Evolutionary conservation across 192 early-diverging fungal genomes (phyloP).

Genomic region (Backusella macrospora): DNA sequence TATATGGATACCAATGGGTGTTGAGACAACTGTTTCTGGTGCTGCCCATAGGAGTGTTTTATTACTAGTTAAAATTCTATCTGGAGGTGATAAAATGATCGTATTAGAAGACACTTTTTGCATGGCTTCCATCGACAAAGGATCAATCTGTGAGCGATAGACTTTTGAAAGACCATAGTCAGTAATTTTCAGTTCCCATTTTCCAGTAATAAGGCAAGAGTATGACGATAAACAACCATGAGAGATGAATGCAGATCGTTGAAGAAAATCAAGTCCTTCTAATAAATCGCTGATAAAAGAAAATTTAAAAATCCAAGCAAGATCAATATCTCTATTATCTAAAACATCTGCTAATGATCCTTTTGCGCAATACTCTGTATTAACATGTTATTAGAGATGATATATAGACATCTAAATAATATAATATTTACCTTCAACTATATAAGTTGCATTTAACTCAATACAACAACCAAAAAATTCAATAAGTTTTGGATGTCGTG

Average conservation of each 20-base stretch:
- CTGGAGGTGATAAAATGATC: neutral
- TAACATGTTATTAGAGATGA: neutral
- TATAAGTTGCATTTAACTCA: constrained; percentile 36
- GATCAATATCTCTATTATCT: constrained; percentile 44
- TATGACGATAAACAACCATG: constrained; percentile 45
- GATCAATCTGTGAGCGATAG: constrained; percentile 27
- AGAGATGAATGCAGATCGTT: constrained; percentile 43
- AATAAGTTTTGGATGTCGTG: constrained; percentile 45
- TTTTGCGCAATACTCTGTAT: constrained; percentile 44
- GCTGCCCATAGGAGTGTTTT: constrained; percentile 38
- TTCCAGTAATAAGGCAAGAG: constrained; percentile 44
- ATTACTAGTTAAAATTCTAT: neutral
- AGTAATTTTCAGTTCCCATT: constrained; percentile 50
- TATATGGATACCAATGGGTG: constrained; percentile 30
- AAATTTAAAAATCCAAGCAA: constrained; percentile 52
- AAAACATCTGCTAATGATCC: constrained; percentile 43
- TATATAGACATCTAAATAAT: neutral
- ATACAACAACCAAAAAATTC: constrained; percentile 47
- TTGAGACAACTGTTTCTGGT: constrained; percentile 37
- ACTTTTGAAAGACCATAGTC: constrained; percentile 45
- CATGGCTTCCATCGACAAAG: neutral
- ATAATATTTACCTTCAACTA: constrained; percentile 42
- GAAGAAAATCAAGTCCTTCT: constrained; percentile 49
- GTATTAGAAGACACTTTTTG: neutral
- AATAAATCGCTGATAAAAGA: constrained; percentile 49